phyloP scores from a whole-genome alignment of 208 protist genomes.

The Herpetomonas tarakana region DNA sequence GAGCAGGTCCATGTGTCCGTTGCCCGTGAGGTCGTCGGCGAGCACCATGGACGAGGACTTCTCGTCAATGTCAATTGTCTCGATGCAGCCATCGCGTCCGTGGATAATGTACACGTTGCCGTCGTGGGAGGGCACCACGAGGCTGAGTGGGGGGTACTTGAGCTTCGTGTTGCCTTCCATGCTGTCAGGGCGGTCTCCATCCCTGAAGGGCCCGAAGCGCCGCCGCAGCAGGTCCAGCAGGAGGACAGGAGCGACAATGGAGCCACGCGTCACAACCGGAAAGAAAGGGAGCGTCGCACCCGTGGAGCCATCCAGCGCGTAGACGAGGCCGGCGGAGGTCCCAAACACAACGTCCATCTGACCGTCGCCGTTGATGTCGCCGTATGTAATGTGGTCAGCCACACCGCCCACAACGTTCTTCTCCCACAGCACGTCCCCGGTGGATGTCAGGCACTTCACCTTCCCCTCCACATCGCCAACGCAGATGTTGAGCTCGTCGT shows the following conservation, averaged over 20 bases:
- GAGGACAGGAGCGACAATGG: constrained; percentile 68
- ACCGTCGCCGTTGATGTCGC: constrained; percentile 90
- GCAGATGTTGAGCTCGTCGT: constrained; percentile 87
- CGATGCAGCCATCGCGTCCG: constrained; percentile 68
- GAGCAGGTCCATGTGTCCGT: constrained; percentile 89
- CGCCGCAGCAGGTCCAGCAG: constrained; percentile 57
- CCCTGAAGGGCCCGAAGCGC: background rate
- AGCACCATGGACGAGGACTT: constrained; percentile 86
- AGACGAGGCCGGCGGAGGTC: constrained; percentile 79
- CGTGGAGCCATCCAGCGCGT: constrained; percentile 64
- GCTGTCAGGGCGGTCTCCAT: constrained; percentile 16
- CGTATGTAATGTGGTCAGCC: constrained; percentile 67
- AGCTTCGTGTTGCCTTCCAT: too few relatives aligned
- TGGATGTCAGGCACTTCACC: constrained; percentile 74
- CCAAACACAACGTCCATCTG: constrained; percentile 82
- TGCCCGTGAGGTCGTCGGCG: constrained; percentile 87
- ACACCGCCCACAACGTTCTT: constrained; percentile 54
- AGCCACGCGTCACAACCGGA: constrained; percentile 69
- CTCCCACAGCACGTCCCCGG: constrained; percentile 76
- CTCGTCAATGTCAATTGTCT: constrained; percentile 91
- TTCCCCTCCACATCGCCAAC: constrained; percentile 80
- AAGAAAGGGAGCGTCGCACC: constrained; percentile 60
- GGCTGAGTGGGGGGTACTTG: too few relatives aligned
- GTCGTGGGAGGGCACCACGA: constrained; percentile 86
- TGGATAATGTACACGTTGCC: constrained; percentile 88